These are phyloP conservation scores for Cymbidium sinense DNA, from an alignment of 106 monocot species.

Conservation along the genomic window DNA sequence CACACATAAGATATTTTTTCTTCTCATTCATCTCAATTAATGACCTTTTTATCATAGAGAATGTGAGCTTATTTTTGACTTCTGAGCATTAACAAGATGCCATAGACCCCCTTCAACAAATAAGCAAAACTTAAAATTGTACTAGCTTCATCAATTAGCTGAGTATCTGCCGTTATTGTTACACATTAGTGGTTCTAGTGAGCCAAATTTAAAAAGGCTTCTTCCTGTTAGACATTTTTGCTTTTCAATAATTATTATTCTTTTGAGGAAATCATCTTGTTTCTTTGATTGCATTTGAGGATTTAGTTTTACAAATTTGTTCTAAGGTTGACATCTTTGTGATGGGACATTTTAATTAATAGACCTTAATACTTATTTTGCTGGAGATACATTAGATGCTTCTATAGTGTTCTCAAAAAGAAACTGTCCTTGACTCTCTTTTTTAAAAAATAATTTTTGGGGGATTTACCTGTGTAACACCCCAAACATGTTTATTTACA, in stretches of 20 bases:
- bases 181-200: not conserved
- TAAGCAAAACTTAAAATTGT: not conserved
- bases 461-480: too few species aligned
- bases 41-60: not conserved
- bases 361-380: not conserved
- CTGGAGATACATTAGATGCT: not conserved
- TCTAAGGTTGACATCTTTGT: not conserved
- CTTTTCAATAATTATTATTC: not conserved
- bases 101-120: not conserved
- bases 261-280: not conserved
- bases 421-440: not conserved
- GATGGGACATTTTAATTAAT: not conserved
- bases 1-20: not conserved
- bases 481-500: too few species aligned
- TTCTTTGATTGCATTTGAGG: not conserved
- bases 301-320: not conserved
- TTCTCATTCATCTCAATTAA: not conserved
- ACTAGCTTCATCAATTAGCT: not conserved
- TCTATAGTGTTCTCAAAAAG: not conserved
- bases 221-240: not conserved
- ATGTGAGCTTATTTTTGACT: not conserved
- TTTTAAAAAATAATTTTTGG: not conserved
- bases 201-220: not conserved
- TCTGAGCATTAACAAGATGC: not conserved
- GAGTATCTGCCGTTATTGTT: not conserved